A percentile compares a stretch with the other conserved stretches of the same genome.
Conservation (phyloP, 129 eudicot species). For the Helianthus annuus region DNA sequence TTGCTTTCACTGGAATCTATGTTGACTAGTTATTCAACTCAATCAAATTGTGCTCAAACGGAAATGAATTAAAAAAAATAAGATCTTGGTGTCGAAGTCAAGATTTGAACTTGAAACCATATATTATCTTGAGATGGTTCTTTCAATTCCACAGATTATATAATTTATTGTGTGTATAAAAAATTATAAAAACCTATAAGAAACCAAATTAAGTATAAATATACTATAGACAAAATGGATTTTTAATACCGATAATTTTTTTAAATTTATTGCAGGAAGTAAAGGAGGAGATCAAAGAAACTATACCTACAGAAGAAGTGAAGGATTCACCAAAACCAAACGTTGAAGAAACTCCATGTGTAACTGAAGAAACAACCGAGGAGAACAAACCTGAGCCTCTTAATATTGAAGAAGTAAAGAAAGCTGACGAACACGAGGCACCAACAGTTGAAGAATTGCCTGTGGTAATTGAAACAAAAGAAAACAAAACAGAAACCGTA, state of each 20-base stretch:
- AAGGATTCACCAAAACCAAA: slow-evolving; percentile 6
- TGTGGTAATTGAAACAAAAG: slow-evolving; percentile 9
- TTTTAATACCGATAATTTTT: too few species aligned
- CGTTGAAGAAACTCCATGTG: slow-evolving; percentile 9
- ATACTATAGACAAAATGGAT: too few species aligned
- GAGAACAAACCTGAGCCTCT: slow-evolving; percentile 20
- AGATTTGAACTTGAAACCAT: too few species aligned
- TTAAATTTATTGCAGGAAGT: slow-evolving; percentile 42
- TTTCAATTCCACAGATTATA: too few species aligned
- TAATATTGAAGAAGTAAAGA: slow-evolving; percentile 24
- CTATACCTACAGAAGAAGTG: slow-evolving; percentile 19
- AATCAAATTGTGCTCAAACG: neutral
- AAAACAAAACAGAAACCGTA: slow-evolving; percentile 10
- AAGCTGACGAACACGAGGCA: slow-evolving; percentile 27
- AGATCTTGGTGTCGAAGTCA: too few species aligned
- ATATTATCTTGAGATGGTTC: too few species aligned
- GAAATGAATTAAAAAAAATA: too few species aligned
- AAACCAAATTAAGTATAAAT: too few species aligned
- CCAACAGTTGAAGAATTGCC: slow-evolving; percentile 22
- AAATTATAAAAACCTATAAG: too few species aligned
- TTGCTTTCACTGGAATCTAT: neutral
- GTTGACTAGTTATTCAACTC: neutral
- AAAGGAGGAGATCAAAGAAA: slow-evolving; percentile 39
- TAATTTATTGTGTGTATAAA: too few species aligned
- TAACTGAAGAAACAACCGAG: slow-evolving; percentile 26